Evolutionary conservation across 2,329 filamentous ascomycete species (phyloP), one percentile per base, ranked within the genome.

Genomic region (Cercospora brassicicola): DNA sequence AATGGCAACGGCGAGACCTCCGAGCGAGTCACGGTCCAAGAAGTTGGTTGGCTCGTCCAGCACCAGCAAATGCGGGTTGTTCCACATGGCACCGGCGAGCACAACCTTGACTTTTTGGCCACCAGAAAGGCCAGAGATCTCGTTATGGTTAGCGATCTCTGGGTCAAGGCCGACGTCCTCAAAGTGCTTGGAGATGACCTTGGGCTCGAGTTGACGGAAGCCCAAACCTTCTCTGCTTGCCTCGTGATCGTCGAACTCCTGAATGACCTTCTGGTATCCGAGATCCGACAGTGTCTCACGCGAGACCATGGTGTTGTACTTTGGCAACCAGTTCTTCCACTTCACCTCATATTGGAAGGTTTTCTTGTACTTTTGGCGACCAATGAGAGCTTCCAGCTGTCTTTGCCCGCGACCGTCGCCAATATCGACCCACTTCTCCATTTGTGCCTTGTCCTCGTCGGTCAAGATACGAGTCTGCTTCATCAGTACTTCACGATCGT

Each of bases 81-180:
- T 97, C 75, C 76, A 77, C 75, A 78, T 78, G 42, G 77, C 92
- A 76, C 92, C 92, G 2, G 93, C 95, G 74, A 99, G 89, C 71
- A 99, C 95, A 59, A 99, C 95, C 87, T 99, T 99, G 83, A 99
- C 95, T 82, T 98, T 98, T 80, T 99, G 95, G 13, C 95, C 95
- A 82, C 95, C 95, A 9, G 94, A 97, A 11, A 99, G 86, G 76
- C 94, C 95, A 71, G 92, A 93, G 76, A 99, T 99, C 82, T 97
- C 91, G 81, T 97, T 98, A 88, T 99, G 95, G 83, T 97, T 97
- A 77, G 95, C 95, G 77, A 99, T 98, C 77, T 99, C 95, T 0
- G 94, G 94, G 79, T 98, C 95, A 61, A 99, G 88, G 67, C 95
- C 95, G 39, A 98, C 87, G 76, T 99, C 95, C 76, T 98, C 94